Evolutionary conservation across 768 basidiomycete genomes (phyloP).

Genomic region (Tricholoma flavovirens): DNA sequence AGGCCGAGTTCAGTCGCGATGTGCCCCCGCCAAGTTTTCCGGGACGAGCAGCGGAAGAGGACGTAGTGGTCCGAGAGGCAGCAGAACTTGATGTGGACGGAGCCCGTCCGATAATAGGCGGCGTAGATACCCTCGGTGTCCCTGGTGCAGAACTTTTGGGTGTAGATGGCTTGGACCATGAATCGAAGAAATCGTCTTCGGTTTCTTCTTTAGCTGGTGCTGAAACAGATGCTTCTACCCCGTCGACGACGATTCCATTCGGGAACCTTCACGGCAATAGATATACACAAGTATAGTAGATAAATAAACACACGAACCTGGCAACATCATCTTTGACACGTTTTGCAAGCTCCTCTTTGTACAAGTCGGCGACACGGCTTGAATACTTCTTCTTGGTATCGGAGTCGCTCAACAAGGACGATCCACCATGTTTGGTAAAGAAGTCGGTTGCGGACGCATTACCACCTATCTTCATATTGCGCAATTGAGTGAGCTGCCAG

Average conservation of each 20-base stretch:
- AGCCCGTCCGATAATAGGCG: conserved; percentile 56
- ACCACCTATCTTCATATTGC: conserved; percentile 95
- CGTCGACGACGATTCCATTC: conserved; percentile 74
- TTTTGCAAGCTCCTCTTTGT: conserved; percentile 85
- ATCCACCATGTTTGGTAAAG: conserved; percentile 82
- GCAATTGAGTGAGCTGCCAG: conserved; percentile 87
- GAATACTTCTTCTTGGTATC: conserved; percentile 91
- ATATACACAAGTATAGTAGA: not conserved
- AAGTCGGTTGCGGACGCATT: conserved; percentile 85
- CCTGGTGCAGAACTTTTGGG: conserved; percentile 48
- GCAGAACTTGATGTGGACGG: conserved; percentile 31
- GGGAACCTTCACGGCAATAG: conserved; percentile 52
- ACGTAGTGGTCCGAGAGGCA: conserved; percentile 58
- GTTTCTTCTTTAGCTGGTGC: conserved; percentile 37
- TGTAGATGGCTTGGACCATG: conserved; percentile 85
- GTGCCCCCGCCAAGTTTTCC: conserved; percentile 32
- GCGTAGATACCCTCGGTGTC: conserved; percentile 44
- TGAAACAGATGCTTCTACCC: conserved; percentile 45
- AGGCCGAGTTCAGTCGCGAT: conserved; percentile 33
- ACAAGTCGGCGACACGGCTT: conserved; percentile 74
- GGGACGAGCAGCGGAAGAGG: conserved; percentile 52
- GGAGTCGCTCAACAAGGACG: conserved; percentile 58
- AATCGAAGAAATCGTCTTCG: conserved; percentile 95
- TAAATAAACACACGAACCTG: conserved; percentile 40
- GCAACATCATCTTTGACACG: conserved; percentile 71